Evolutionary conservation across 169 alveolate genomes (phyloP).

Genomic region (Cryptosporidium muris): DNA sequence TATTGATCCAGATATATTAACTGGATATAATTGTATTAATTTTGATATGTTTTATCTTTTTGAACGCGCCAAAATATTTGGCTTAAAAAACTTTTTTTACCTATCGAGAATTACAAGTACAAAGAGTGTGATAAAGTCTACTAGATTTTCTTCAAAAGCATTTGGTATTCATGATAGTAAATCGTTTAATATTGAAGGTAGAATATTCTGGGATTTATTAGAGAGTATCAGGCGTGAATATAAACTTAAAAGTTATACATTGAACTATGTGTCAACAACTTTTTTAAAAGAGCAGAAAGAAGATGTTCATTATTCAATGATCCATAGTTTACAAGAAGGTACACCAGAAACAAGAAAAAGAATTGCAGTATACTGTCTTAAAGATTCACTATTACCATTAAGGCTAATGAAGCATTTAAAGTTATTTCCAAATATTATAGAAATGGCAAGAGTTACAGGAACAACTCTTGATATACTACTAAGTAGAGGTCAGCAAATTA

Average conservation of each 20-base stretch:
- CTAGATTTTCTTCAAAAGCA: conserved; percentile 86
- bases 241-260: conserved; percentile 94
- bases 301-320: conserved; percentile 97
- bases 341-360: conserved; percentile 96
- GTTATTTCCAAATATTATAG: conserved; percentile 95
- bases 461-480: conserved; percentile 93
- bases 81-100: conserved; percentile 83
- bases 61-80: conserved; percentile 90
- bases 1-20: conserved; percentile 94
- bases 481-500: conserved; percentile 95
- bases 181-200: conserved; percentile 93
- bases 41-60: conserved; percentile 96
- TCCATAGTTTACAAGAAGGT: conserved; percentile 91
- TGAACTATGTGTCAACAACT: conserved; percentile 95
- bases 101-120: conserved; percentile 32
- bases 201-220: conserved; percentile 95
- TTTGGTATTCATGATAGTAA: conserved; percentile 93
- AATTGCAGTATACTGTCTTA: conserved; percentile 98
- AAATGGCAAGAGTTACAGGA: conserved; percentile 99
- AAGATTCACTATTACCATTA: conserved; percentile 97
- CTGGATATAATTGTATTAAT: conserved; percentile 98
- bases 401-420: conserved; percentile 94
- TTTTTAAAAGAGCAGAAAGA: conserved; percentile 98
- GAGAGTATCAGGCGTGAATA: conserved; percentile 95
- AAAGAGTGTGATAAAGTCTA: conserved; percentile 76